A percentile compares a stretch with the other conserved stretches of the same genome.
phyloP scores from a whole-genome alignment of 2,329 filamentous ascomycete species.

The Arthrobotrys musiformis region DNA sequence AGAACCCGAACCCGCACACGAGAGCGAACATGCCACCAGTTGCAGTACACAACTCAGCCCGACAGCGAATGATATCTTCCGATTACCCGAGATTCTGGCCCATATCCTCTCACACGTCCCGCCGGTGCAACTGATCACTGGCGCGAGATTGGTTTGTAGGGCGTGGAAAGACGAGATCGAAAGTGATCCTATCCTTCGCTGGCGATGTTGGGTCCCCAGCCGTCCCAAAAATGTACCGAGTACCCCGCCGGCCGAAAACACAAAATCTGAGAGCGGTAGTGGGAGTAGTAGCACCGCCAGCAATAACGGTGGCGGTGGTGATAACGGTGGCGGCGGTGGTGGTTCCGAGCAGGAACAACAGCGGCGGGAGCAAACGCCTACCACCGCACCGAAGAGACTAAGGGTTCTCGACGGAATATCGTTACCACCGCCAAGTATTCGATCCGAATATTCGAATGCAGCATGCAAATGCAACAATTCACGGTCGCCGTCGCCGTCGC shows the following conservation, averaged over 20 bases:
- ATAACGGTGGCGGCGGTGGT: background rate
- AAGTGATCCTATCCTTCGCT: constrained; percentile 30
- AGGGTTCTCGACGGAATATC: constrained; percentile 16
- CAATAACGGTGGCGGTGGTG: background rate
- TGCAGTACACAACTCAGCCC: no score
- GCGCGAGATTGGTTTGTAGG: constrained; percentile 21
- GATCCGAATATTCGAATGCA: constrained; percentile 19
- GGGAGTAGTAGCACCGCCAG: background rate
- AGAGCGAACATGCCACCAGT: background rate
- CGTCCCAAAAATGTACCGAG: constrained; percentile 7
- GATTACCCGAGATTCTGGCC: constrained; percentile 32
- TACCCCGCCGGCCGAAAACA: background rate
- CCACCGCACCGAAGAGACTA: background rate
- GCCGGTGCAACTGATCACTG: constrained; percentile 22
- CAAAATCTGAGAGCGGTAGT: background rate
- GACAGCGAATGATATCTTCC: constrained; percentile 6
- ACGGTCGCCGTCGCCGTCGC: background rate
- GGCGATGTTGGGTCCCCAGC: constrained; percentile 32
- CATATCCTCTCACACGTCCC: constrained; percentile 38
- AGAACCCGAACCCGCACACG: background rate
- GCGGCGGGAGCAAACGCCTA: background rate
- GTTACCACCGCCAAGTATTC: constrained; percentile 32
- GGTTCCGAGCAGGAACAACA: background rate
- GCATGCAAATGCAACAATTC: constrained; percentile 34
- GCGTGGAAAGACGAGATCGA: constrained; percentile 40